Evolutionary conservation across 106 monocot species (phyloP), one percentile per base, ranked within the genome.

Genomic region (Iris macrosiphon): DNA sequence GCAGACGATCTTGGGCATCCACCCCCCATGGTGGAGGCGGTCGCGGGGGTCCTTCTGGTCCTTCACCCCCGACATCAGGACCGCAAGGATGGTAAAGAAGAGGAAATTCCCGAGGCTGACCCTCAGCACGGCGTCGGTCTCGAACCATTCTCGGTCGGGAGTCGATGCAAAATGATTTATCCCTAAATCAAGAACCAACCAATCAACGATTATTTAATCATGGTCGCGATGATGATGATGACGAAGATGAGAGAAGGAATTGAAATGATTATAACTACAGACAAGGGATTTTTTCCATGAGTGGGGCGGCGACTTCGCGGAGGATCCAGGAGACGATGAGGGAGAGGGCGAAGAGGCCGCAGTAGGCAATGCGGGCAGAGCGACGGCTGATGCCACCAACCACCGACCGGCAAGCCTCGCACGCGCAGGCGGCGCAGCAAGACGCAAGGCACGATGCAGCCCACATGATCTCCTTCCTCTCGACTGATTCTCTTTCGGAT

Each of bases 401-500:
- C 41, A 77, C 91, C 25, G 98, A 87, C 5, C 80, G 83, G 78
- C 98, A 98, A 37, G 98, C 98, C 55, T 87, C 87, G 80, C 98
- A 98, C 15, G 98, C 98, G 76, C 98, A 98, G 39, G 91, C 73
- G 1, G 98, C 98, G 80, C 98, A 99, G 81, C 98, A 99, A 7
- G 98, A 92, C 1, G 91, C 98, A 24, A 99, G 78, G 71, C 98
- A 99, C 56, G 91, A 78, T 2, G 96, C 96, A 14, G 96, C 96
- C 96, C 96, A 96, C 96, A 96, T 96, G n/a, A n/a, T n/a, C n/a
- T n/a, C n/a, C n/a, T n/a, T n/a, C n/a, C n/a, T n/a, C n/a, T n/a
- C n/a, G n/a, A n/a, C n/a, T n/a, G n/a, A n/a, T n/a, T n/a, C n/a
- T n/a, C n/a, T n/a, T n/a, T n/a, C n/a, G n/a, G n/a, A n/a, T n/a